Base-by-base conservation (phyloP, 805 yeast genomes). In the Candida schatavii region DNA sequence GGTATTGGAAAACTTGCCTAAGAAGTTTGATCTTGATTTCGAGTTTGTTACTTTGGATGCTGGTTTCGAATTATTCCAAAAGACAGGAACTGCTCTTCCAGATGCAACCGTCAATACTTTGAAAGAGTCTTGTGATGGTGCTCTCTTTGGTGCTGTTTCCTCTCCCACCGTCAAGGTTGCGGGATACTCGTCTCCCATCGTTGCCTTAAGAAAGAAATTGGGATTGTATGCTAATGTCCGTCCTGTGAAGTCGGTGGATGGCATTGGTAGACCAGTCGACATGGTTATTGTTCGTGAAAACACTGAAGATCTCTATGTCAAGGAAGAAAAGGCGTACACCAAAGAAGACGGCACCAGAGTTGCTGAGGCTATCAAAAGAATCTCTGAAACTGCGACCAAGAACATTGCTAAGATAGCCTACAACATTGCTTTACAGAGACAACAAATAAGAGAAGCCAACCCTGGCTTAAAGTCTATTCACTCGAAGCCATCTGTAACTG, bases 281-380 rank as follows among this genome's bases (percentile, higher is more conserved):
- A 83, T 93, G 88, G 96, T 93, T 23, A 93, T 93, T 64, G 99
- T 93, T 29, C 86, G 99, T 65, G 99, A 93, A 71, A 93, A 93
- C 77, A 93, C 99, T 47, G 99, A 93, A 73, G 99, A 93, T 68
- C 75, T 91, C 55, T 93, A 93, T 72, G 85, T 93, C 67, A 93
- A 93, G 73, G 95, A 90, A 64, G 99, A 93, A 71, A 80, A 71
- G 55, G 64, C 87, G 35, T 87, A 75, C 62, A 81, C 76, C 51
- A 80, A 76, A 52, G 77, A 76, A 43, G 95, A 90, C 50, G 97
- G 97, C 49, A 81, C 86, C 55, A 81, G 80, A 66, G 87, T 90
- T 30, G 97, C 98, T 37, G 99, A 93, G 72, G 99, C 99, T 45
- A 91, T 88, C 71, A 95, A 95, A 76, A 83, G 99, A 70, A 93